Conservation (phyloP, 2,329 filamentous ascomycete species). For the Sarocladiaceae sp. region DNA sequence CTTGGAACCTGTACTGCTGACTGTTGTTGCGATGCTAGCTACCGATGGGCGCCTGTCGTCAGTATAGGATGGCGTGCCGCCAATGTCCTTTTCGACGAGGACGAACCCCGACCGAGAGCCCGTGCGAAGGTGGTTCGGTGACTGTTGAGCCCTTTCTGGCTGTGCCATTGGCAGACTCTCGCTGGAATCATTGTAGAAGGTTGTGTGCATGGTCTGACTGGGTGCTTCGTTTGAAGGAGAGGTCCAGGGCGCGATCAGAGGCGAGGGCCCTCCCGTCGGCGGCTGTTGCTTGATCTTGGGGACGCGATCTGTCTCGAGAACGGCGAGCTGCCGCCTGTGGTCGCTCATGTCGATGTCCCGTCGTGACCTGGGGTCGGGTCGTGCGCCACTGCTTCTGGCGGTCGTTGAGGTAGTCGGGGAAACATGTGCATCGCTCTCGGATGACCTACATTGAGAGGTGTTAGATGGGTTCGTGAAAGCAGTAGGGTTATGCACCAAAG, state of each 20-base stretch:
- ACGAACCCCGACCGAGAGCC: constrained; percentile 21
- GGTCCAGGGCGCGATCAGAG: constrained; percentile 56
- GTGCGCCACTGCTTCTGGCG: constrained; percentile 31
- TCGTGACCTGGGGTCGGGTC: constrained; percentile 24
- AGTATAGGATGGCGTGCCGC: constrained; percentile 37
- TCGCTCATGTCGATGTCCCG: constrained; percentile 21
- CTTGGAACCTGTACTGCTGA: constrained; percentile 79
- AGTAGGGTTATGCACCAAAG: no score
- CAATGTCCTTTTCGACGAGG: constrained; percentile 1
- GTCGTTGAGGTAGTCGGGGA: constrained; percentile 42
- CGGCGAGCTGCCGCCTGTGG: constrained; percentile 65
- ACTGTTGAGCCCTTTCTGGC: constrained; percentile 55
- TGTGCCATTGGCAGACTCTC: constrained; percentile 45
- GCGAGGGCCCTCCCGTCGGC: constrained; percentile 30
- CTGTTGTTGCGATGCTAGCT: constrained; percentile 71
- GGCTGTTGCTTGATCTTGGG: constrained; percentile 55
- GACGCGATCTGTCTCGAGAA: constrained; percentile 54
- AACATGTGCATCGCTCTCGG: constrained; percentile 34
- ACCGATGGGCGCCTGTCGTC: constrained; percentile 81
- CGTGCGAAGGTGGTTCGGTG: constrained; percentile 57
- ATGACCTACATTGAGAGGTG: constrained; percentile 21
- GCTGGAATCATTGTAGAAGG: constrained; percentile 70
- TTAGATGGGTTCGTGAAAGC: no score
- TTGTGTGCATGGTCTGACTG: constrained; percentile 35
- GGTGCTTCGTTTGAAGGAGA: constrained; percentile 31